phyloP scores from a whole-genome alignment of 495 filamentous ascomycete genomes.

The Astrothelium macrocarpum region DNA sequence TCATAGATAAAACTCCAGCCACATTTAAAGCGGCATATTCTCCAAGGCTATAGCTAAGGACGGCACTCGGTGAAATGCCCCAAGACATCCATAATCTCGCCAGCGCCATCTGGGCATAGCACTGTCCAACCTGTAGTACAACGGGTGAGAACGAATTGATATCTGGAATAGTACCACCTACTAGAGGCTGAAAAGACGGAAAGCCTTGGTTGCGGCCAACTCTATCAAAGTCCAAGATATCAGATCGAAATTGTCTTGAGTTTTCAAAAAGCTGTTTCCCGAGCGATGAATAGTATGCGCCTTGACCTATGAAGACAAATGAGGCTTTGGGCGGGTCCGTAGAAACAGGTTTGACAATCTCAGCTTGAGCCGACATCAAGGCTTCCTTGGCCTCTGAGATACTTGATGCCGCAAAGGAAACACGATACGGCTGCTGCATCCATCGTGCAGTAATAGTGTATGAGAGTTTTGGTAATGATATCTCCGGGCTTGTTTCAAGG shows the following conservation, averaged over 20 bases:
- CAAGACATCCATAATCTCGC: constrained; percentile 26
- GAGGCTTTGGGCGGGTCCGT: not conserved
- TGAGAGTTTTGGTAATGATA: constrained; percentile 46
- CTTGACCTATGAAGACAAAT: constrained; percentile 19
- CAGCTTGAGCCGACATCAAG: constrained; percentile 7
- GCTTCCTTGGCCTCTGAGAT: constrained; percentile 21
- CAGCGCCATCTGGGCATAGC: constrained; percentile 31
- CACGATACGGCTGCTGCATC: constrained; percentile 66
- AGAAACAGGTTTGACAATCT: constrained; percentile 22
- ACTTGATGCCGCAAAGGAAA: constrained; percentile 48
- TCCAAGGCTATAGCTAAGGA: constrained; percentile 30
- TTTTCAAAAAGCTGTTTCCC: constrained; percentile 9
- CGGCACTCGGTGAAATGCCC: constrained; percentile 27
- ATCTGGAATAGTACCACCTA: not conserved
- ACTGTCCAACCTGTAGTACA: constrained; percentile 42
- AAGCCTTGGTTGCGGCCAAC: constrained; percentile 7
- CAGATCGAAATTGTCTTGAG: constrained; percentile 1
- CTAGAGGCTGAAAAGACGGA: constrained; percentile 8
- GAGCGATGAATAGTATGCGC: constrained; percentile 5
- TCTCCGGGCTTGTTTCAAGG: constrained; percentile 37
- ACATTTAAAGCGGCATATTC: constrained; percentile 24
- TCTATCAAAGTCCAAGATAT: constrained; percentile 6
- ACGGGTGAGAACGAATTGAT: not conserved
- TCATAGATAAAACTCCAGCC: constrained; percentile 18
- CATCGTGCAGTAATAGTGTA: constrained; percentile 78